Conservation (phyloP, 257 asterid species). For the Capsicum baccatum region DNA sequence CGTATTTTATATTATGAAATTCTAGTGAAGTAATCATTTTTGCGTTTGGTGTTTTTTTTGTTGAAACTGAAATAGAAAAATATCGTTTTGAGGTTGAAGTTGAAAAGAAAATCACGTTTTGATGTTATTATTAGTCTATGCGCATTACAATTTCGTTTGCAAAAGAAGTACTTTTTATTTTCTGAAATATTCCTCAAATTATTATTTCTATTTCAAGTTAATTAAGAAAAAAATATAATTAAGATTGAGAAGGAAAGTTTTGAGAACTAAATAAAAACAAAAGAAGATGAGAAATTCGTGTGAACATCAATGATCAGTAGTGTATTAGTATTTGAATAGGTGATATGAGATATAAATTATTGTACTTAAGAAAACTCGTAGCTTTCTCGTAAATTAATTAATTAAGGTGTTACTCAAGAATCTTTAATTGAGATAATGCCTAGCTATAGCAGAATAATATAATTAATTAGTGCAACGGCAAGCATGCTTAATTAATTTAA, state of each 20-base stretch:
- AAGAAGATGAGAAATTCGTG: neutral
- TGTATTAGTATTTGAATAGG: neutral
- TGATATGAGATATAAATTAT: neutral
- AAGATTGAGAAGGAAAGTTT: too few relatives aligned
- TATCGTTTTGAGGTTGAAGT: neutral
- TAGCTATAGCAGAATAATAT: conserved; percentile 6
- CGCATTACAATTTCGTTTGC: neutral
- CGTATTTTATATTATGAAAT: too few relatives aligned
- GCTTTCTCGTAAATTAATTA: neutral
- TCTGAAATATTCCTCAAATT: neutral
- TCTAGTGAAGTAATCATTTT: too few relatives aligned
- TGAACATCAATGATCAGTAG: neutral
- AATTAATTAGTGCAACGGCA: conserved; percentile 12
- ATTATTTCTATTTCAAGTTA: too few relatives aligned
- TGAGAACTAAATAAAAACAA: too few relatives aligned
- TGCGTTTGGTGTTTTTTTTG: too few relatives aligned
- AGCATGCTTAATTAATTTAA: conserved; percentile 27
- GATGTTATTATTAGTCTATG: too few relatives aligned
- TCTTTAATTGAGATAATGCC: neutral
- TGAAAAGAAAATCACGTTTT: neutral
- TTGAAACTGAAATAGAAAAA: neutral
- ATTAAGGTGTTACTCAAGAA: neutral
- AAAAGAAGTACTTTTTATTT: neutral
- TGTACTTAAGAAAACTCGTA: neutral
- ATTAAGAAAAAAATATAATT: too few relatives aligned